Conservation (phyloP, 768 basidiomycete species). For the Pleurotus sapidus region DNA sequence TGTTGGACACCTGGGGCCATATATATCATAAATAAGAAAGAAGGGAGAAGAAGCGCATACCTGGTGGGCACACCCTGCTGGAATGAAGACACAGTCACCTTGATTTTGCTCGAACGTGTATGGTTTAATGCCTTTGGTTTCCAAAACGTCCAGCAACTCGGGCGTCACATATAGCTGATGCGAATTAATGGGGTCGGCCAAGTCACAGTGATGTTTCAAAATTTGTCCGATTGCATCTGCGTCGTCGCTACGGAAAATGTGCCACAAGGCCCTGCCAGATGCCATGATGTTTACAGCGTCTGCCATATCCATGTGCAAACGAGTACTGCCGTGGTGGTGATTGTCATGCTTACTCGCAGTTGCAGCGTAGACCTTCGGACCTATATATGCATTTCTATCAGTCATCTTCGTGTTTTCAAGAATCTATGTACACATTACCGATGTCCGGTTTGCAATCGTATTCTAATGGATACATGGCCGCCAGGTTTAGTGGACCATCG, state of each 20-base stretch:
- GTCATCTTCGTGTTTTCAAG: conserved; percentile 6
- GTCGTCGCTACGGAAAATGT: conserved; percentile 62
- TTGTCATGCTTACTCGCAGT: conserved; percentile 48
- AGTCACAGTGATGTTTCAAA: conserved; percentile 26
- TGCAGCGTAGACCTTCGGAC: conserved; percentile 75
- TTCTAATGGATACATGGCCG: background rate
- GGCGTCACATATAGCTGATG: conserved; percentile 9
- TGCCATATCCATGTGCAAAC: conserved; percentile 70
- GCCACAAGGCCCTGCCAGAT: conserved; percentile 66
- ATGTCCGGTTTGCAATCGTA: background rate
- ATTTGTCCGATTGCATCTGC: conserved; percentile 53
- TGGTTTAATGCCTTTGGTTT: conserved; percentile 50
- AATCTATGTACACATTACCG: background rate
- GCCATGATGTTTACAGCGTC: conserved; percentile 73
- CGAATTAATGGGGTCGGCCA: conserved; percentile 1
- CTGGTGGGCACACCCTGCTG: conserved; percentile 69
- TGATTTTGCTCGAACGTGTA: conserved; percentile 65
- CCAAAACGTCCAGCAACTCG: conserved; percentile 50
- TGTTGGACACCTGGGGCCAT: conserved; percentile 3
- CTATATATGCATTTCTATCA: conserved; percentile 18
- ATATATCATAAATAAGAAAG: background rate
- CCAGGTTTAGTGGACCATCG: background rate
- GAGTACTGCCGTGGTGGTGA: conserved; percentile 60
- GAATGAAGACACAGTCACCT: conserved; percentile 74
- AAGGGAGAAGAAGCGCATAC: conserved; percentile 25